phyloP scores from a whole-genome alignment of 2,329 filamentous ascomycete genomes.

The Scolecobasidium constrictum region DNA sequence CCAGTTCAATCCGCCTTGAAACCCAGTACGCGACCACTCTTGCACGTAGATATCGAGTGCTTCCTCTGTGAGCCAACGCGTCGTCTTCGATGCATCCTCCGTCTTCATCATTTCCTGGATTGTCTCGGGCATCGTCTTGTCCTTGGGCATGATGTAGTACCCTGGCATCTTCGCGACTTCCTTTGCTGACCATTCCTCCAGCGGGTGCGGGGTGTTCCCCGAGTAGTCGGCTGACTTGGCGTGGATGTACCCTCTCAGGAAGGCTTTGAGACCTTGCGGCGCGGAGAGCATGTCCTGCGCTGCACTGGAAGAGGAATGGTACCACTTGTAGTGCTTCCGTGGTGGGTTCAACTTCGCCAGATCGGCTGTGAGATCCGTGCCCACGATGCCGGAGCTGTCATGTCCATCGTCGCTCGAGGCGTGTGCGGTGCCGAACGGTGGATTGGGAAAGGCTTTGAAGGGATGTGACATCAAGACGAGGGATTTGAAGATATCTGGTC shows the following conservation, averaged over 20 bases:
- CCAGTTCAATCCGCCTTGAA: slow-evolving; percentile 58
- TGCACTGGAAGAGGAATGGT: slow-evolving; percentile 43
- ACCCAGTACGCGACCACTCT: slow-evolving; percentile 52
- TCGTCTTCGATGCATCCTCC: slow-evolving; percentile 36
- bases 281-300: slow-evolving; percentile 37
- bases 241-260: slow-evolving; percentile 57
- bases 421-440: slow-evolving; percentile 38
- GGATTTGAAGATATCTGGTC: slow-evolving; percentile 53
- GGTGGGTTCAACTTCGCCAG: slow-evolving; percentile 45
- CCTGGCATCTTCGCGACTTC: slow-evolving; percentile 50
- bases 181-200: slow-evolving; percentile 45
- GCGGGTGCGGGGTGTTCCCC: slow-evolving; percentile 41
- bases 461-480: slow-evolving; percentile 56
- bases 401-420: slow-evolving; percentile 15
- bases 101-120: slow-evolving; percentile 44
- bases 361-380: slow-evolving; percentile 41
- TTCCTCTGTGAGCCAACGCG: slow-evolving; percentile 45
- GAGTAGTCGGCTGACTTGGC: slow-evolving; percentile 54
- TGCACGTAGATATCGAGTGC: slow-evolving; percentile 49
- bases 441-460: slow-evolving; percentile 41
- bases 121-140: slow-evolving; percentile 47
- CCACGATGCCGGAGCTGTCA: slow-evolving; percentile 13
- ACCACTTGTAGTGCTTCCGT: slow-evolving; percentile 60
- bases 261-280: slow-evolving; percentile 43
- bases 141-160: slow-evolving; percentile 56